Evolutionary conservation across 345 rosid genomes (phyloP), one percentile per base, ranked within the genome.

Genomic region (Populus alba): DNA sequence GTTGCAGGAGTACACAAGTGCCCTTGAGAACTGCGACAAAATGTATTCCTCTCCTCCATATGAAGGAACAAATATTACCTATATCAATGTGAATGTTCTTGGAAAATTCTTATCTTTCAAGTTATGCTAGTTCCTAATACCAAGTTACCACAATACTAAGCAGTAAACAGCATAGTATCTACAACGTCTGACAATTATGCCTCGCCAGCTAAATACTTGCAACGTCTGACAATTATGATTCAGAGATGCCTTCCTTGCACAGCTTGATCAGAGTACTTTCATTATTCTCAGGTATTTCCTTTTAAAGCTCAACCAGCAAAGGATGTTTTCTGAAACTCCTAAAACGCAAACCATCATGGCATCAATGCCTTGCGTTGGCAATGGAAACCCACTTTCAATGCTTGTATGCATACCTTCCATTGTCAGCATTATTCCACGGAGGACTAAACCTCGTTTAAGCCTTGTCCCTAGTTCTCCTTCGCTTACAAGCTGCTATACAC

Each of bases 191-290:
- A 1, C 7, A 15, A 47, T 5, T 16, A 47, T 41, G 45, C 15
- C 13, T 41, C 45, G 45, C 15, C 45, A 41, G 45, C 11, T 9
- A 41, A 41, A 41, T 41, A 41, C 10, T 12, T 41, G 12, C 51
- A 47, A 47, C 16, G 6, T 15, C 18, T 47, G 51, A 47, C 51
- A 47, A 15, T 47, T 15, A 15, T 47, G 51, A 85, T 17, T 69
- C 11, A 70, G 63, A 31, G 84, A 83, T 89, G 71, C 91, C 77
- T 88, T 89, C 25, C 95, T 86, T 91, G 81, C 70, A 70, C 71
- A 51, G 16, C 12, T 61, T 61, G 72, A 27, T 27, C 27, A 38
- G 67, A 38, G 67, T 22, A 29, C 31, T 27, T 31, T 78, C 62
- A 66, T 38, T 59, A 17, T 39, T 66, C 78, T 23, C 41, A 38